Percentiles rank a stretch among this genome's conserved stretches.
These are phyloP conservation scores for Setaria viridis DNA, from an alignment of 202 grass and related monocot genomes.

Conservation along the genomic window DNA sequence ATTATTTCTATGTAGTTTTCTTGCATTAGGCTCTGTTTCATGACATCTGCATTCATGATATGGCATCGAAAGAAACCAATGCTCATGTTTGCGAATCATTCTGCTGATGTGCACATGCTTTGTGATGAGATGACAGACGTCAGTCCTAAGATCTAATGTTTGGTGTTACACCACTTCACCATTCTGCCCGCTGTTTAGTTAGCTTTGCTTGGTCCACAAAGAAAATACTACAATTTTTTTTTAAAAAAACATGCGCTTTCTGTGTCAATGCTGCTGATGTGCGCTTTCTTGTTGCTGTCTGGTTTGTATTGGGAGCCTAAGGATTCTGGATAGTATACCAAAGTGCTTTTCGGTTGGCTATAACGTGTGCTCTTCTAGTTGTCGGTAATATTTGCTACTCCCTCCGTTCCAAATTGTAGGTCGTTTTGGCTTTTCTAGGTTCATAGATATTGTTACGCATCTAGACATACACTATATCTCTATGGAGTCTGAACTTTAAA, in stretches of 20 bases:
- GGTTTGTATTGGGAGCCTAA: neutral
- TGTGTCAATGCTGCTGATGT: neutral
- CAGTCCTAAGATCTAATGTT: conserved; percentile 7
- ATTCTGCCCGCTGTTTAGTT: conserved; percentile 2
- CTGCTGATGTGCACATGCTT: neutral
- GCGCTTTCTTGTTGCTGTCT: conserved; percentile 5
- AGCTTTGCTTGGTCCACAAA: conserved; percentile 5
- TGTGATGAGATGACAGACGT: conserved; percentile 27
- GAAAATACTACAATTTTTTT: neutral
- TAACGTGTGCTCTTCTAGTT: neutral
- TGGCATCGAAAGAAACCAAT: neutral
- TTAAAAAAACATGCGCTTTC: neutral
- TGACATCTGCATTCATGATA: neutral
- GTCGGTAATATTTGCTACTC: neutral
- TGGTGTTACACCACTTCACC: conserved; percentile 15
- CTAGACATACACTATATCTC: neutral
- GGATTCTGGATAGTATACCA: neutral
- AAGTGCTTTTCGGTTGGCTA: neutral
- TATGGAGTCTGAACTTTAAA: neutral
- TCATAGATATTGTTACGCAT: no score
- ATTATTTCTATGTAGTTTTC: neutral
- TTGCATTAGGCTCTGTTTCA: neutral
- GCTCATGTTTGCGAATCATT: neutral
- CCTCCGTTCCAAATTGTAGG: no score
- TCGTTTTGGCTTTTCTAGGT: no score